These are phyloP conservation scores for Penicillium verhagenii DNA, from an alignment of 495 filamentous ascomycete species.

Conservation along the genomic window DNA sequence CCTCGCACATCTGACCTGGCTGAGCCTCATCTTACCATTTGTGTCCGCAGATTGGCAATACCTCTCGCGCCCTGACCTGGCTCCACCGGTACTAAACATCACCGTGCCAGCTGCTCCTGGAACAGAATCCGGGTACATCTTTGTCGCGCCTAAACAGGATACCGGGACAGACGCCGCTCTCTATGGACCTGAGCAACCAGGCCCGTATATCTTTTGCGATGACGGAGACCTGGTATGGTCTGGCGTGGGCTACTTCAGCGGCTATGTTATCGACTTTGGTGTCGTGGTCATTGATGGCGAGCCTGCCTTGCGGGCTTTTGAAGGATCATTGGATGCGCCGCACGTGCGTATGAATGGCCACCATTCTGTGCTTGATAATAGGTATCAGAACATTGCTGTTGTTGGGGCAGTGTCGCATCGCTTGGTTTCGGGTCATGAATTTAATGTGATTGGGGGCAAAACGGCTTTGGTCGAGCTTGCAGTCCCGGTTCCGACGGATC, in stretches of 20 bases:
- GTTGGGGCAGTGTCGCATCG: conserved; percentile 43
- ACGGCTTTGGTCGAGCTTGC: conserved; percentile 33
- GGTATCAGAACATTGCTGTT: conserved; percentile 45
- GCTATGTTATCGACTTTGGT: conserved; percentile 39
- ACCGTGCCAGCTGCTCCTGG: conserved; percentile 41
- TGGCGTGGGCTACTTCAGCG: conserved; percentile 45
- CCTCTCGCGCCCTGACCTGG: conserved; percentile 47
- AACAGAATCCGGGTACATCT: conserved; percentile 47
- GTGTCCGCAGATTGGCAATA: conserved; percentile 25
- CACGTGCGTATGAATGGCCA: conserved; percentile 47
- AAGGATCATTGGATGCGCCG: conserved; percentile 43
- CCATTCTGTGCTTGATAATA: conserved; percentile 41
- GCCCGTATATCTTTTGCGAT: conserved; percentile 49
- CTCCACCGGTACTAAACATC: conserved; percentile 51
- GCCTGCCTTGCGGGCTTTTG: conserved; percentile 45
- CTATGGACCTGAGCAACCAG: conserved; percentile 26
- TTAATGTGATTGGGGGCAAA: conserved; percentile 38
- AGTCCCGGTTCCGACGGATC: conserved; percentile 15
- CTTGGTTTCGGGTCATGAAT: conserved; percentile 47
- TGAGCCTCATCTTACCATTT: neutral
- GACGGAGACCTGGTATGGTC: conserved; percentile 53
- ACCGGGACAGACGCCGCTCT: too few species aligned
- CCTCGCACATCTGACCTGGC: neutral
- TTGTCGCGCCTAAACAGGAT: conserved; percentile 35
- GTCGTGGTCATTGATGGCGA: conserved; percentile 35